Percentiles rank a stretch among this genome's conserved stretches.
Evolutionary conservation across 306 rosid genomes (phyloP).

Genomic region (Prunus armeniaca): DNA sequence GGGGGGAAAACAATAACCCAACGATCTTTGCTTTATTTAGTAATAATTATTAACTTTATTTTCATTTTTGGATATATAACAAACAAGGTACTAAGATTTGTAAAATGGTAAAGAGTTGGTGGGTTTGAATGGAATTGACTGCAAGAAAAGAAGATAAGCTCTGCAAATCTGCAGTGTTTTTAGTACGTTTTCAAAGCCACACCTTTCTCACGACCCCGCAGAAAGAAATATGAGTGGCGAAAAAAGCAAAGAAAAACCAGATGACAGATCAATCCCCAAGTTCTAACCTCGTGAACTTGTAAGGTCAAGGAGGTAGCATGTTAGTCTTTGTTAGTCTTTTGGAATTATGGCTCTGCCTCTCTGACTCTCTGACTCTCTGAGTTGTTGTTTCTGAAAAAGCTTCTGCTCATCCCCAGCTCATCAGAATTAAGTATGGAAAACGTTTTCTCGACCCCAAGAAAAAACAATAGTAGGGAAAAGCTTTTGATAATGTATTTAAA

Average conservation of each 20-base stretch:
- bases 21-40: no score
- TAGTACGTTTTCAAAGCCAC: background rate
- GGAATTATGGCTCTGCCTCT: background rate
- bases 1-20: no score
- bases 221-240: background rate
- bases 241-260: background rate
- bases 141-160: background rate
- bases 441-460: no score
- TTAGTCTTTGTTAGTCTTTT: background rate
- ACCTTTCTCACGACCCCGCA: background rate
- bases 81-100: no score
- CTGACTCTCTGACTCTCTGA: background rate
- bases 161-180: background rate
- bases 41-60: no score
- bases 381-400: background rate
- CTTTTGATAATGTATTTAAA: no score
- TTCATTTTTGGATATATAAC: no score
- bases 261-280: background rate
- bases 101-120: background rate
- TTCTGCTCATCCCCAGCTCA: no score
- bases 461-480: no score
- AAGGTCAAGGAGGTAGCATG: background rate
- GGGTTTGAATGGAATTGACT: background rate
- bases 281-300: background rate
- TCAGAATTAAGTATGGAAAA: no score